Base-by-base conservation (phyloP, 2,329 filamentous ascomycete genomes). In the Verticillium alfalfae region DNA sequence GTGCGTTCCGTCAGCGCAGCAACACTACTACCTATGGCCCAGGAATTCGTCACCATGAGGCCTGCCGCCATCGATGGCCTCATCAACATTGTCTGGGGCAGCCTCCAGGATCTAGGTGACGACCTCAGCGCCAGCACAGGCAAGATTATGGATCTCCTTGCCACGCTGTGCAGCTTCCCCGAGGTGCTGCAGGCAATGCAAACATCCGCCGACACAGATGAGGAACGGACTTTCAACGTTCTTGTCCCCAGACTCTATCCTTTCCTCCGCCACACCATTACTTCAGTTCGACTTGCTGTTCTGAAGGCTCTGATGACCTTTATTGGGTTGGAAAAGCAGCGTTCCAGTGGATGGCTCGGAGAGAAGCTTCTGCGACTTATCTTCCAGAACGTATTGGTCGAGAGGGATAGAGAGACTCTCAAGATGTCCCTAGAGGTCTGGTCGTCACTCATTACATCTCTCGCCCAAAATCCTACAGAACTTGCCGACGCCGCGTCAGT, bases 111-210 rank as follows among this genome's bases (percentile, higher is more conserved):
- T 72, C 81, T 99, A n/a, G 93, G 94, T 66, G 95, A 99, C 72
- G 95, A 99, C 71, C 82, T 99, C 18, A 98, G 93, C 73, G 95
- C 95, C 4, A 98, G 95, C 73, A 99, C 96, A 10, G 95, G 95
- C 57, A 96, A 93, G 61, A 96, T 99, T 60, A 99, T 99, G 96
- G 96, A 99, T 73, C 84, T 99, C 49, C 83, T 99, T 18, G 95
- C 96, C 15, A 98, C 95, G 63, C 86, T 99, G 2, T 99, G 95
- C 78, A 90, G 93, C 65, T 99, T 97, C 78, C 91, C 91, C 0
- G 87, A 97, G 76, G 94, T 98, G 8, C 79, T 99, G 37, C 88
- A 94, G 64, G 91, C 94, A 15, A 99, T 99, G 95, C 96, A 96
- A 76, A 79, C 81, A 36, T 97, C 96, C 61, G 94, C 94, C 8